Percentiles rank a stretch among this genome's conserved stretches.
Conservation (phyloP, 768 basidiomycete genomes). For the Suillus subluteus region DNA sequence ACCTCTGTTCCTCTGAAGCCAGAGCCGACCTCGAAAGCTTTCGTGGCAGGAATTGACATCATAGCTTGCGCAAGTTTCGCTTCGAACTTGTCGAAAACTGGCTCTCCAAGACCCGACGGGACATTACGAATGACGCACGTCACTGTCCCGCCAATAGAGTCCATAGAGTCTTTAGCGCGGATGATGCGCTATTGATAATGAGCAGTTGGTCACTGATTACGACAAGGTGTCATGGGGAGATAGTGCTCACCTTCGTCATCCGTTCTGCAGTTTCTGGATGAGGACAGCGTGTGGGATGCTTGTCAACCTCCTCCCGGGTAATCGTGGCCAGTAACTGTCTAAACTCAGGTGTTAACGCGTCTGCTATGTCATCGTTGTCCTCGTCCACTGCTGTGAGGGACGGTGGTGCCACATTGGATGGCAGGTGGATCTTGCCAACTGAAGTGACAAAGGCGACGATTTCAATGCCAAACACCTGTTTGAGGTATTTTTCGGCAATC, state of each 20-base stretch:
- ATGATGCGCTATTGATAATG: conserved; percentile 73
- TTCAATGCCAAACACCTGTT: conserved; percentile 83
- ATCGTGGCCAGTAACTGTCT: conserved; percentile 75
- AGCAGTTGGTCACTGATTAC: conserved; percentile 21
- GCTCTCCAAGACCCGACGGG: conserved; percentile 93
- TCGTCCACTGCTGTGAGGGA: conserved; percentile 43
- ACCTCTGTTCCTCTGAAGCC: conserved; percentile 96
- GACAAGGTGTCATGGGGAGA: conserved; percentile 39
- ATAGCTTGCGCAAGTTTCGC: conserved; percentile 95
- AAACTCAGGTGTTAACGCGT: conserved; percentile 85
- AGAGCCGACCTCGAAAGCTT: conserved; percentile 96
- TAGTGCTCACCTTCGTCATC: conserved; percentile 77
- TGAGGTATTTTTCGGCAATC: conserved; percentile 96
- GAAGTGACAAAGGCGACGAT: conserved; percentile 97
- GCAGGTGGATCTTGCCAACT: conserved; percentile 90
- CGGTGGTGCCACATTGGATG: conserved; percentile 49
- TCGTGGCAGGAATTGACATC: conserved; percentile 98
- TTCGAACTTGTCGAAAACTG: conserved; percentile 98
- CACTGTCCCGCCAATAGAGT: conserved; percentile 98
- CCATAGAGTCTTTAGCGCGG: conserved; percentile 85
- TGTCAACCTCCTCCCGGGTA: conserved; percentile 88
- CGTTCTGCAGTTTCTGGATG: conserved; percentile 84
- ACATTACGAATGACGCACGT: conserved; percentile 94
- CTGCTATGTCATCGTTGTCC: conserved; percentile 65
- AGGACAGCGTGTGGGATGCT: conserved; percentile 86